Conservation (phyloP, 2,329 filamentous ascomycete species). For the Ceratocystis destructans region DNA sequence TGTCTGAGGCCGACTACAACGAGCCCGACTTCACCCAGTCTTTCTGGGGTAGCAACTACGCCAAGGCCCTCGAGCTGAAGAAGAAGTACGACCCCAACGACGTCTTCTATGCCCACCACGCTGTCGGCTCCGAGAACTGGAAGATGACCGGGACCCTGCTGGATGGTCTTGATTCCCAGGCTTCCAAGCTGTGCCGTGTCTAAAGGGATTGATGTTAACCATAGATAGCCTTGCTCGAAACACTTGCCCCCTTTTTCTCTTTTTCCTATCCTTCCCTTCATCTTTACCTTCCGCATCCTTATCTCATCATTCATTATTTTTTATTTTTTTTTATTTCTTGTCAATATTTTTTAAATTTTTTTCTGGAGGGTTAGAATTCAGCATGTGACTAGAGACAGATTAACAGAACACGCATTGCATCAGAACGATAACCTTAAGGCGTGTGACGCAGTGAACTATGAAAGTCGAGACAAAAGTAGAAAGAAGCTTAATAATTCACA, state of each 20-base stretch:
- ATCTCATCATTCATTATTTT: neutral
- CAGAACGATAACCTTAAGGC: neutral
- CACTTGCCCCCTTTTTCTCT: too few species aligned
- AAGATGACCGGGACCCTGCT: slow-evolving; percentile 24
- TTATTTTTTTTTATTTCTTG: neutral
- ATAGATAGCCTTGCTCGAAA: neutral
- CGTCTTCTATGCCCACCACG: slow-evolving; percentile 36
- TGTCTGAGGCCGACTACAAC: slow-evolving; percentile 39
- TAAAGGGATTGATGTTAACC: neutral
- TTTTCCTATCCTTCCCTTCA: too few species aligned
- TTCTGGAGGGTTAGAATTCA: slow-evolving; percentile 24
- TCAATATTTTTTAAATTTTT: slow-evolving; percentile 9
- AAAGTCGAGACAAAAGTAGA: neutral
- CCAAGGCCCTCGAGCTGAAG: slow-evolving; percentile 33
- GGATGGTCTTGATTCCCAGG: slow-evolving; percentile 26
- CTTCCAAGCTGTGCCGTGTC: slow-evolving; percentile 27
- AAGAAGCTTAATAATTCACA: neutral
- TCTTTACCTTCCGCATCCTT: too few species aligned
- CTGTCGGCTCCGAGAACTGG: slow-evolving; percentile 41
- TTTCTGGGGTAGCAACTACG: slow-evolving; percentile 37
- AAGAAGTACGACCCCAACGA: slow-evolving; percentile 32
- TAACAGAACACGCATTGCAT: slow-evolving; percentile 5
- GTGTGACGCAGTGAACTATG: neutral
- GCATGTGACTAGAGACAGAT: neutral
- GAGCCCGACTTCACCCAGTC: slow-evolving; percentile 33